Conservation (phyloP, 2,329 filamentous ascomycete genomes). For the Penicillium sp. region DNA sequence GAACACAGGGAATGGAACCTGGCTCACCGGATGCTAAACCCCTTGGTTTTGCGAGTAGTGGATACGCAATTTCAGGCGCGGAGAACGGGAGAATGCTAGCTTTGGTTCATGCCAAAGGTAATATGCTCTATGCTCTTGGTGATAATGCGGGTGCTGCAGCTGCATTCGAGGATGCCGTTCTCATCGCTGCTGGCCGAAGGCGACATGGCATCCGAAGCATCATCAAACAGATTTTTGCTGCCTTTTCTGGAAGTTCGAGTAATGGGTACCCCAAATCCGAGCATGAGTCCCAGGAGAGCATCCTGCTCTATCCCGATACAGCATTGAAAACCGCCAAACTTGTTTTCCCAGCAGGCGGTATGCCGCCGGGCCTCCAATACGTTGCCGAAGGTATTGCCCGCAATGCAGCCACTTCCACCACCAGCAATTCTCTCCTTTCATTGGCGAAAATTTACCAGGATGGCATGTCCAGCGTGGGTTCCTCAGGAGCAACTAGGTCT, state of each 20-base stretch:
- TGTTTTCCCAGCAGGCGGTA: conserved; percentile 72
- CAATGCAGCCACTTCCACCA: conserved; percentile 83
- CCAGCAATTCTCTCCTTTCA: conserved; percentile 91
- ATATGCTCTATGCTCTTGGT: conserved; percentile 89
- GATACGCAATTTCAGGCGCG: conserved; percentile 76
- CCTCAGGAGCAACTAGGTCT: conserved; percentile 56
- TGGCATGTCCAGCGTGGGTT: conserved; percentile 72
- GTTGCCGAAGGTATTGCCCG: conserved; percentile 69
- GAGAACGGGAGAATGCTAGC: conserved; percentile 92
- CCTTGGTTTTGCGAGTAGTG: conserved; percentile 69
- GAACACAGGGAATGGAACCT: conserved; percentile 25
- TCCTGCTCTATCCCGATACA: conserved; percentile 78
- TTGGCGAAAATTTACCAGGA: conserved; percentile 98
- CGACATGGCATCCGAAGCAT: conserved; percentile 71
- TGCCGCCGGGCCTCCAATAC: conserved; percentile 75
- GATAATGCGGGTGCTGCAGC: conserved; percentile 76
- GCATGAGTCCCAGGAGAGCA: conserved; percentile 52
- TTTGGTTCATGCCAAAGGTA: conserved; percentile 96
- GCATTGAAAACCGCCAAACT: conserved; percentile 79
- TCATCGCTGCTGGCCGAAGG: conserved; percentile 76
- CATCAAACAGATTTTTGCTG: conserved; percentile 72
- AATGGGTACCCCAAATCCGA: conserved; percentile 40
- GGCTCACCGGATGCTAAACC: conserved; percentile 32
- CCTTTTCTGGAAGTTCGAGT: conserved; percentile 56
- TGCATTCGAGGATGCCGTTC: conserved; percentile 90